phyloP scores from a whole-genome alignment of 768 basidiomycete genomes.

The Lactarius trivialis region DNA sequence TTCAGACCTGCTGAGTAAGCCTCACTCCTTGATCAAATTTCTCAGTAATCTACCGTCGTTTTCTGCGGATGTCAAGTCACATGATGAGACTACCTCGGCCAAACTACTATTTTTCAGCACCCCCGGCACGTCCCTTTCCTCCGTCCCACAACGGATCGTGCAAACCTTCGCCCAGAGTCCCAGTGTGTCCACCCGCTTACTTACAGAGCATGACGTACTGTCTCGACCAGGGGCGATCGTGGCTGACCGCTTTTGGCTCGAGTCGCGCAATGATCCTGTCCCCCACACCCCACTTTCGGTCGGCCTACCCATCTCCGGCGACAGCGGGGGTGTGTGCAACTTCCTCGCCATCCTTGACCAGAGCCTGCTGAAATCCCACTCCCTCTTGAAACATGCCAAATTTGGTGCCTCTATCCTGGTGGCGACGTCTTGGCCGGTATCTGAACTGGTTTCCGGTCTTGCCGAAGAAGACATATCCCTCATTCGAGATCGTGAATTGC shows the following conservation, averaged over 20 bases:
- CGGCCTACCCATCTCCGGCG: slow-evolving; percentile 48
- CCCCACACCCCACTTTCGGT: slow-evolving; percentile 48
- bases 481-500: slow-evolving; percentile 47
- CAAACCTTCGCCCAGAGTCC: slow-evolving; percentile 50
- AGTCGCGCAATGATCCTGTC: slow-evolving; percentile 35
- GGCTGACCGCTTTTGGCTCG: slow-evolving; percentile 62
- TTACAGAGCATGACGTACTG: slow-evolving; percentile 69
- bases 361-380: slow-evolving; percentile 70
- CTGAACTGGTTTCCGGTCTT: slow-evolving; percentile 68
- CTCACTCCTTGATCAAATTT: slow-evolving; percentile 41
- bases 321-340: slow-evolving; percentile 47
- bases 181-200: slow-evolving; percentile 49
- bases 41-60: slow-evolving; percentile 24
- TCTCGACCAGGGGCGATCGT: slow-evolving; percentile 67
- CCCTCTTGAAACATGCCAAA: slow-evolving; percentile 61
- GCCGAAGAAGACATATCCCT: slow-evolving; percentile 41
- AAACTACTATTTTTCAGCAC: slow-evolving; percentile 57
- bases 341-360: slow-evolving; percentile 74
- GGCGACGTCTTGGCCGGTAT: slow-evolving; percentile 64
- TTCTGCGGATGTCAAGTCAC: slow-evolving; percentile 25
- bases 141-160: slow-evolving; percentile 44
- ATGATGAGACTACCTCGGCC: slow-evolving; percentile 31
- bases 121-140: slow-evolving; percentile 47
- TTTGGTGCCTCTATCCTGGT: slow-evolving; percentile 65
- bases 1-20: slow-evolving; percentile 43